A percentile compares a stretch with the other conserved stretches of the same genome.
Evolutionary conservation across 345 rosid genomes (phyloP).

Genomic region (Clarkia xantiana): DNA sequence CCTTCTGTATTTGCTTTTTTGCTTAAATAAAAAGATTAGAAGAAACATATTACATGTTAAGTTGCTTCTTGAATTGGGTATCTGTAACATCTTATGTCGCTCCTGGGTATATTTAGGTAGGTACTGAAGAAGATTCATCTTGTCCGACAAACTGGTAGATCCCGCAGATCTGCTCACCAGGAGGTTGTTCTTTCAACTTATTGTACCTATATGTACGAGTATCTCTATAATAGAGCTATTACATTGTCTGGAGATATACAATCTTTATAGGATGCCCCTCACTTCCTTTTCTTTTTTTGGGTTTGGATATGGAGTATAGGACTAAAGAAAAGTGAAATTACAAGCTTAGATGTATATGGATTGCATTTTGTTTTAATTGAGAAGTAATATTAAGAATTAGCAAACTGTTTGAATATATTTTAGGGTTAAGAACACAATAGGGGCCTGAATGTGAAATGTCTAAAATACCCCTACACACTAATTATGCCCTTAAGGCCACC

Average conservation of each 20-base stretch:
- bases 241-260: no score
- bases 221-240: not conserved
- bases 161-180: constrained; percentile 98
- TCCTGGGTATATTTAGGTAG: constrained; percentile 36
- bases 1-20: not conserved
- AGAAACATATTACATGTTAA: not conserved
- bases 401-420: no score
- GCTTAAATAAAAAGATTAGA: not conserved
- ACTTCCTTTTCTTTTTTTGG: no score
- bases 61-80: not conserved
- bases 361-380: not conserved
- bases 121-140: constrained; percentile 96
- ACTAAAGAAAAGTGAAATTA: not conserved
- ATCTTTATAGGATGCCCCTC: no score
- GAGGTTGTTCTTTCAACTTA: constrained; percentile 41
- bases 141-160: constrained; percentile 93
- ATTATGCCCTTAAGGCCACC: no score
- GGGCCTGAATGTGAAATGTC: no score
- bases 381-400: not conserved
- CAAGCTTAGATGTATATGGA: not conserved
- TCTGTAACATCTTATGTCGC: constrained; percentile 2
- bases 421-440: no score
- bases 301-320: not conserved
- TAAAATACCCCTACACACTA: no score
- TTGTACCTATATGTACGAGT: not conserved